A percentile compares a stretch with the other conserved stretches of the same genome.
Evolutionary conservation across 2,329 filamentous ascomycete species (phyloP).

Genomic region (Pseudogymnoascus sp.): DNA sequence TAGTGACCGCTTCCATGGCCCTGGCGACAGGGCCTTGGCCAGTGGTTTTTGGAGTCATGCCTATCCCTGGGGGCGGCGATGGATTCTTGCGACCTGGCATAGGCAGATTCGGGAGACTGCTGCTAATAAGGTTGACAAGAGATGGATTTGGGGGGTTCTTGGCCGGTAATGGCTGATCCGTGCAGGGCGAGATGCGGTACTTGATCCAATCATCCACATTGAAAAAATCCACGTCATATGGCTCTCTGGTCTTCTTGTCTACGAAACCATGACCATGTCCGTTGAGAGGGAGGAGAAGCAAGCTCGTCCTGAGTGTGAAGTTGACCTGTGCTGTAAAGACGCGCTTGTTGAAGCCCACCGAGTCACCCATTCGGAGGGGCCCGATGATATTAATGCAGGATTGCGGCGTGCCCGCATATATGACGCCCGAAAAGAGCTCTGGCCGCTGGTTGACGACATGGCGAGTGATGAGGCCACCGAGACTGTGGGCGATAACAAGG

Average conservation of each 20-base stretch:
- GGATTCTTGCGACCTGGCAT: constrained; percentile 23
- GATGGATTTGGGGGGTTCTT: constrained; percentile 32
- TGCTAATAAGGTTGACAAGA: constrained; percentile 28
- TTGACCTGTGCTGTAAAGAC: constrained; percentile 89
- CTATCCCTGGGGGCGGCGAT: neutral
- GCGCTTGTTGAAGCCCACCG: constrained; percentile 80
- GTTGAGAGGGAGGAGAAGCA: constrained; percentile 76
- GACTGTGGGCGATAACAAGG: constrained; percentile 74
- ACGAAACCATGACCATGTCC: constrained; percentile 68
- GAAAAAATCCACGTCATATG: constrained; percentile 80
- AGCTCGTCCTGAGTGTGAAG: constrained; percentile 83
- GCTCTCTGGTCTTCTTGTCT: constrained; percentile 65
- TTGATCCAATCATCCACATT: constrained; percentile 72
- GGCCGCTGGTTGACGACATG: constrained; percentile 81
- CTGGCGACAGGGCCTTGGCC: neutral
- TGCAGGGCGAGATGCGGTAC: constrained; percentile 69
- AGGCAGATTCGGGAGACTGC: constrained; percentile 27
- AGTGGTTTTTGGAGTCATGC: neutral
- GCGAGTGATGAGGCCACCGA: constrained; percentile 80
- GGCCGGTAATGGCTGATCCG: constrained; percentile 58
- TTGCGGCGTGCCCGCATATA: constrained; percentile 80
- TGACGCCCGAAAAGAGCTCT: constrained; percentile 75
- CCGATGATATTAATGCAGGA: constrained; percentile 88
- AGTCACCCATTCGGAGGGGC: constrained; percentile 84
- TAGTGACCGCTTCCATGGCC: neutral